Conservation (phyloP, 2,329 filamentous ascomycete genomes). For the Capronia americana region DNA sequence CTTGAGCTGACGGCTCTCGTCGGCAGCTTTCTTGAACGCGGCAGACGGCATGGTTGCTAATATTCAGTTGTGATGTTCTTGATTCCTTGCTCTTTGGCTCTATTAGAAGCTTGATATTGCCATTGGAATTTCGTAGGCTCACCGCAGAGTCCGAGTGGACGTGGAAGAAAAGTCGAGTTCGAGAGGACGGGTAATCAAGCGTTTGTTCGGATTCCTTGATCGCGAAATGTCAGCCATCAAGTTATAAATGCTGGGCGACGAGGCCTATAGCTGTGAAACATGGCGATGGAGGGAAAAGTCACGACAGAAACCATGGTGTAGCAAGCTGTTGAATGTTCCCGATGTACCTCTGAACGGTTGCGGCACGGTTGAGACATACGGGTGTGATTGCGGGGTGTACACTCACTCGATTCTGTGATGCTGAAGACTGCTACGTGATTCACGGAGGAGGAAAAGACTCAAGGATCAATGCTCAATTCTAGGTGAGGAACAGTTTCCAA, state of each 20-base stretch:
- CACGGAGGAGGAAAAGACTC: neutral
- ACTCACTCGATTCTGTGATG: neutral
- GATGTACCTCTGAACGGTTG: neutral
- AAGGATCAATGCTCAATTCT: neutral
- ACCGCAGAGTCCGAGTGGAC: neutral
- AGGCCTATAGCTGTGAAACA: neutral
- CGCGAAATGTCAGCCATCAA: neutral
- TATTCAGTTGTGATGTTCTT: neutral
- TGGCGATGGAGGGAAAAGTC: neutral
- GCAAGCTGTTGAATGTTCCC: neutral
- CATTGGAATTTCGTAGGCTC: neutral
- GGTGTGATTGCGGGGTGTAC: neutral
- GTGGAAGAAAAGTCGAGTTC: neutral
- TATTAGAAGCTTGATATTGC: neutral
- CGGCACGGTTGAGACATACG: neutral
- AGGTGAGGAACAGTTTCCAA: neutral
- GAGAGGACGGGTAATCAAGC: neutral
- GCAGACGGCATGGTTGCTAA: constrained; percentile 38
- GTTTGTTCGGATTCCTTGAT: neutral
- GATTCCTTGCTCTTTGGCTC: constrained; percentile 6
- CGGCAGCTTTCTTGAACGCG: constrained; percentile 45
- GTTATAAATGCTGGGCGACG: neutral
- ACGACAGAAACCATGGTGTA: neutral
- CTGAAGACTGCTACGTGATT: neutral
- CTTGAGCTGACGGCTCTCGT: constrained; percentile 45